Conservation (phyloP, 1,284 basidiomycete genomes). For the Trametes versicolor region DNA sequence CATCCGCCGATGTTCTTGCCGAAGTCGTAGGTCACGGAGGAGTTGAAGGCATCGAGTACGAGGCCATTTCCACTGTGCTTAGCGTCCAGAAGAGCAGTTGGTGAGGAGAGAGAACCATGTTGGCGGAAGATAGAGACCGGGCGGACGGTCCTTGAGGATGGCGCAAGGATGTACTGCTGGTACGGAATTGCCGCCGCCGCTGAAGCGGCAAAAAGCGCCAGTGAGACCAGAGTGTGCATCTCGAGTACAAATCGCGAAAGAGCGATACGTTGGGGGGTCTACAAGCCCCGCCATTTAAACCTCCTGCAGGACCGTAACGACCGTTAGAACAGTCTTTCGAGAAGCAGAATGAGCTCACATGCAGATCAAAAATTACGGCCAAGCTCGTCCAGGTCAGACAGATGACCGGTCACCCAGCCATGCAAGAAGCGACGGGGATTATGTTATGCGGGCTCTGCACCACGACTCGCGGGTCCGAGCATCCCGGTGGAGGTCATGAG, state of each 20-base stretch:
- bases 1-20: constrained; percentile 33
- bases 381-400: not conserved
- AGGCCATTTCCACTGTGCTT: not conserved
- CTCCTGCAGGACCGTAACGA: not conserved
- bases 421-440: not conserved
- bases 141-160: constrained; percentile 25
- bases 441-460: not conserved
- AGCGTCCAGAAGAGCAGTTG: constrained; percentile 7
- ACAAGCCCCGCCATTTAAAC: constrained; percentile 3
- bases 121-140: constrained; percentile 23
- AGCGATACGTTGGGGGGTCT: not conserved
- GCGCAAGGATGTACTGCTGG: constrained; percentile 31
- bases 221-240: constrained; percentile 5
- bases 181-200: constrained; percentile 23
- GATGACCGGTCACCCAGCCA: constrained; percentile 21
- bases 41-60: constrained; percentile 21
- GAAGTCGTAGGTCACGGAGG: constrained; percentile 34
- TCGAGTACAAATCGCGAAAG: not conserved
- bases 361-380: not conserved
- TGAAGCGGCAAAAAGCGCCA: not conserved
- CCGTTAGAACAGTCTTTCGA: constrained; percentile 1
- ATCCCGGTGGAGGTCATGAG: constrained; percentile 27
- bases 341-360: constrained; percentile 13
- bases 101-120: constrained; percentile 22
- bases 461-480: constrained; percentile 9